Evolutionary conservation across 2,329 filamentous ascomycete genomes (phyloP).

Genomic region (Pseudopyrenochaeta lycopersici): DNA sequence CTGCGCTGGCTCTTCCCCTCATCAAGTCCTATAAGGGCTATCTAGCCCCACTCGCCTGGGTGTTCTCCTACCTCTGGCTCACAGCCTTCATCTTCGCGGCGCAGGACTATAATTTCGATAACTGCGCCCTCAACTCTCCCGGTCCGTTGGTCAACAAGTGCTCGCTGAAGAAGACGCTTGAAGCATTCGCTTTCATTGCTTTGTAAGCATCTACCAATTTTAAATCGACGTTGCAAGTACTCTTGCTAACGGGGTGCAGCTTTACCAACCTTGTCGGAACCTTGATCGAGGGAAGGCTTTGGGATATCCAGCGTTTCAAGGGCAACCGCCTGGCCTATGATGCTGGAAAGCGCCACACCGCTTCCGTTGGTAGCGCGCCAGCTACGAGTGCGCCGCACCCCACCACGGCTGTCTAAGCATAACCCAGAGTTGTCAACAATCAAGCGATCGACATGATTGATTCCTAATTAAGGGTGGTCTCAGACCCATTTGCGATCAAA

Average conservation of each 20-base stretch:
- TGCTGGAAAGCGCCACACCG: constrained; percentile 7
- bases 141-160: constrained; percentile 14
- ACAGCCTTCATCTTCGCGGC: constrained; percentile 34
- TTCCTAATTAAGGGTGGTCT: too few species aligned
- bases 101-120: constrained; percentile 29
- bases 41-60: constrained; percentile 25
- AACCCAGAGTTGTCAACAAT: too few species aligned
- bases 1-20: constrained; percentile 15
- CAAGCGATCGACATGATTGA: too few species aligned
- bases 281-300: constrained; percentile 24
- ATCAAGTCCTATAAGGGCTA: constrained; percentile 30
- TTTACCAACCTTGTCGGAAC: constrained; percentile 27
- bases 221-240: not conserved
- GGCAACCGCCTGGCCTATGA: constrained; percentile 1
- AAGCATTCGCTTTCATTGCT: constrained; percentile 30
- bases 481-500: too few species aligned
- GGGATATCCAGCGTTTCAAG: constrained; percentile 14
- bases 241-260: constrained; percentile 9
- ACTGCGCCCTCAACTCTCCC: constrained; percentile 17
- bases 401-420: not conserved
- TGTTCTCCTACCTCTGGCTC: constrained; percentile 35
- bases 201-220: constrained; percentile 21
- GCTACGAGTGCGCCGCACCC: not conserved
- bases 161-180: constrained; percentile 2
- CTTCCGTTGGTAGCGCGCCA: constrained; percentile 1